These are phyloP conservation scores for Geoglossum glabrum DNA, from an alignment of 495 filamentous ascomycete species.

Conservation along the genomic window DNA sequence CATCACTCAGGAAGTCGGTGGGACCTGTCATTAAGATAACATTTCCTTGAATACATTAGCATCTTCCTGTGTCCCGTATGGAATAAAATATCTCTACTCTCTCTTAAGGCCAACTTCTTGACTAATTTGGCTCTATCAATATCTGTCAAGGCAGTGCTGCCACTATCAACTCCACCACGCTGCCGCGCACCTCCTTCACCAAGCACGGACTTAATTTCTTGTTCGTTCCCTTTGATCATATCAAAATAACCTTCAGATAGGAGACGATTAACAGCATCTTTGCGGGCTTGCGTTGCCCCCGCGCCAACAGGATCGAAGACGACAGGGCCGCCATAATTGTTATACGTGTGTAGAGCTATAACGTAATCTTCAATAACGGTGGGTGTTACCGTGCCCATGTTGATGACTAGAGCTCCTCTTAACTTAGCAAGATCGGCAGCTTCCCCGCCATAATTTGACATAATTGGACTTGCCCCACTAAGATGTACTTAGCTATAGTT, in stretches of 20 bases:
- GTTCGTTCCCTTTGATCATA: conserved; percentile 89
- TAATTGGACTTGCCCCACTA: conserved; percentile 70
- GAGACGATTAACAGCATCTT: conserved; percentile 48
- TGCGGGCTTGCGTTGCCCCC: conserved; percentile 59
- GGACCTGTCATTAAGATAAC: conserved; percentile 74
- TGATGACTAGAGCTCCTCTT: conserved; percentile 56
- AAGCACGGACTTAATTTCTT: conserved; percentile 60
- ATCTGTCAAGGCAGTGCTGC: conserved; percentile 31
- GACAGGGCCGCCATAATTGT: conserved; percentile 47
- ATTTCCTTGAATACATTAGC: conserved; percentile 17
- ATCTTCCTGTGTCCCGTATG: neutral
- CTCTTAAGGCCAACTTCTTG: conserved; percentile 39
- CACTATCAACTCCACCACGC: conserved; percentile 78
- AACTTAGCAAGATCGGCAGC: conserved; percentile 53
- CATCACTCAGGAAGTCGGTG: conserved; percentile 63
- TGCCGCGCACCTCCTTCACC: conserved; percentile 37
- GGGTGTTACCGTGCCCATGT: conserved; percentile 79
- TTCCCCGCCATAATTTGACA: conserved; percentile 75
- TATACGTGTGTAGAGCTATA: conserved; percentile 56
- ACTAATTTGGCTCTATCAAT: conserved; percentile 39
- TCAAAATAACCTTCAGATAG: conserved; percentile 56
- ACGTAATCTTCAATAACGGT: conserved; percentile 48
- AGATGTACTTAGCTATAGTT: neutral
- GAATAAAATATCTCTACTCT: conserved; percentile 16
- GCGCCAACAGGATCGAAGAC: conserved; percentile 85